phyloP scores from a whole-genome alignment of 2,329 filamentous ascomycete genomes.

The Phialocephala subalpina region DNA sequence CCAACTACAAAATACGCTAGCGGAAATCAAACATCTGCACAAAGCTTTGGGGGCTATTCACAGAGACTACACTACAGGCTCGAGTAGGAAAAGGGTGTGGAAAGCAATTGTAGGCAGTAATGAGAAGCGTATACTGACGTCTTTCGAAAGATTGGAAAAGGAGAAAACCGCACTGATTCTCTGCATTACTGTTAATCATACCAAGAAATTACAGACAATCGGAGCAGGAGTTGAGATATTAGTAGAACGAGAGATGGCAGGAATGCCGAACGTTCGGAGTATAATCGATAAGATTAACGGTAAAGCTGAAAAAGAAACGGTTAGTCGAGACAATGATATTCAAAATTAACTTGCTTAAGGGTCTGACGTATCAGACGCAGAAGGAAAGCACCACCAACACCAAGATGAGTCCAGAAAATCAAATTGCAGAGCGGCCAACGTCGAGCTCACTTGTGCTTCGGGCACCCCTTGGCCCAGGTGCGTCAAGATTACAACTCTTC shows the following conservation, averaged over 20 bases:
- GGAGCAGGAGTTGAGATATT: neutral
- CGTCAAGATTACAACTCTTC: too few species aligned
- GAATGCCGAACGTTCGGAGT: too few species aligned
- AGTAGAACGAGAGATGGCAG: neutral
- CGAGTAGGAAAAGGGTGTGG: neutral
- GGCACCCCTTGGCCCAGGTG: too few species aligned
- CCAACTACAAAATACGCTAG: neutral
- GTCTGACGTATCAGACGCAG: neutral
- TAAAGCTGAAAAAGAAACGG: neutral
- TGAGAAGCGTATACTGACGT: neutral
- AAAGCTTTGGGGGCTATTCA: neutral
- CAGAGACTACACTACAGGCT: neutral
- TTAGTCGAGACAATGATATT: neutral
- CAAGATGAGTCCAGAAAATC: too few species aligned
- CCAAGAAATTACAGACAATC: neutral
- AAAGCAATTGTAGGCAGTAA: neutral
- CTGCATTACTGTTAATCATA: conserved; percentile 14
- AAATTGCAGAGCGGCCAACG: too few species aligned
- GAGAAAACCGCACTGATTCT: conserved; percentile 19
- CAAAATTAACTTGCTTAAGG: neutral
- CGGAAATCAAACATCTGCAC: neutral
- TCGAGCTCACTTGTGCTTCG: too few species aligned
- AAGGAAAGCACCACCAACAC: neutral
- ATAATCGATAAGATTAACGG: neutral
- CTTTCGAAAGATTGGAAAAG: conserved; percentile 16